These are phyloP conservation scores for Cordyceps militaris DNA, from an alignment of 2,329 filamentous ascomycete species.

Conservation along the genomic window DNA sequence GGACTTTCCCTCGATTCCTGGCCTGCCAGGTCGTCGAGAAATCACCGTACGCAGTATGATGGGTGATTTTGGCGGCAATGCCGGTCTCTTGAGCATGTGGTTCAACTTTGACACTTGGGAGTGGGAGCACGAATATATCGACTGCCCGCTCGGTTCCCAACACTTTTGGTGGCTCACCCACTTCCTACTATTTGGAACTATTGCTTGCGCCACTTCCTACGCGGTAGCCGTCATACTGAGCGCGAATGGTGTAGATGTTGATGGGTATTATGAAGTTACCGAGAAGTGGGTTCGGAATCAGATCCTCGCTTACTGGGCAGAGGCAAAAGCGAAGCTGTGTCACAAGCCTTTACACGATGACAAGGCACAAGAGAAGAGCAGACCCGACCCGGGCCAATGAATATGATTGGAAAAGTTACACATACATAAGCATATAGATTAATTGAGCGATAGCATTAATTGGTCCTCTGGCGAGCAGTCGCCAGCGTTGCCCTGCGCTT, in stretches of 20 bases:
- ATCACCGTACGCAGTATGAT: constrained; percentile 97
- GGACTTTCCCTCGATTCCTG: constrained; percentile 34
- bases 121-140: constrained; percentile 77
- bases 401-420: not conserved
- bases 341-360: not conserved
- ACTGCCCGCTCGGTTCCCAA: constrained; percentile 75
- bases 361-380: constrained; percentile 2
- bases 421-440: constrained; percentile 7
- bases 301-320: not conserved
- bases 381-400: not conserved
- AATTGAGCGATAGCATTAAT: not conserved
- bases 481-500: not conserved
- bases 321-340: not conserved
- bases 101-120: constrained; percentile 66
- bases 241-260: constrained; percentile 29
- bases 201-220: constrained; percentile 26
- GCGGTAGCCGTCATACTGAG: constrained; percentile 22
- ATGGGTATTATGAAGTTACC: constrained; percentile 20
- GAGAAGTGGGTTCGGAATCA: constrained; percentile 14
- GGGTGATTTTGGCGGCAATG: constrained; percentile 91
- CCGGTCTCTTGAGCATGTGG: constrained; percentile 82
- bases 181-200: constrained; percentile 54
- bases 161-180: constrained; percentile 94
- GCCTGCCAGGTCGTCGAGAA: constrained; percentile 65
- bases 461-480: not conserved